phyloP scores from a whole-genome alignment of 371 early-diverging fungal genomes.

The Massospora cicadina region DNA sequence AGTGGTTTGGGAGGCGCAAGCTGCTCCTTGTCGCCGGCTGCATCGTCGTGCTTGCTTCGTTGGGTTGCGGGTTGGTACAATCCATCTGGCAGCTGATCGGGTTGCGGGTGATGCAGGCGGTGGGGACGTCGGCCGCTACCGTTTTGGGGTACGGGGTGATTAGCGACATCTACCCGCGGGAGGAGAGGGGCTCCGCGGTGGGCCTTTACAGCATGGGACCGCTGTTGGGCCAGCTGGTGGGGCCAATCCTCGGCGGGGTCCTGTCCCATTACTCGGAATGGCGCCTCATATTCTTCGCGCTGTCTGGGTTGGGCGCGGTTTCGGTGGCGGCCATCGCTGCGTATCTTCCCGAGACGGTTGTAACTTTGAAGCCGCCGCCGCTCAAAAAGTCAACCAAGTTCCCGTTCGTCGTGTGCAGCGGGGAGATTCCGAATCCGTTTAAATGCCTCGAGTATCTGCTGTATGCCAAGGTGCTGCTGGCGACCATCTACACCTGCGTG shows the following conservation, averaged over 20 bases:
- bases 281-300: constrained; percentile 42
- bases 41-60: constrained; percentile 31
- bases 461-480: neutral
- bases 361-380: neutral
- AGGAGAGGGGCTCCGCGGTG: constrained; percentile 32
- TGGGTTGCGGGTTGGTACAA: constrained; percentile 40
- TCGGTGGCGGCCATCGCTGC: constrained; percentile 22
- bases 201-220: constrained; percentile 36
- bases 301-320: constrained; percentile 25
- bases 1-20: constrained; percentile 36
- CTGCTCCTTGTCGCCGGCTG: constrained; percentile 36
- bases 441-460: neutral
- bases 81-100: constrained; percentile 30
- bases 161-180: constrained; percentile 24
- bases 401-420: neutral
- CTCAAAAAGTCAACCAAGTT: neutral
- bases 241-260: constrained; percentile 25
- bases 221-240: constrained; percentile 29
- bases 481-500: neutral
- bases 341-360: constrained; percentile 44
- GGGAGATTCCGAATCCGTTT: neutral
- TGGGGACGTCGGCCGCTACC: constrained; percentile 47
- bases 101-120: constrained; percentile 44
- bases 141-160: constrained; percentile 56
- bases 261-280: constrained; percentile 33